Evolutionary conservation across 805 yeast species (phyloP).

Genomic region (Wickerhamomyces tratensis): DNA sequence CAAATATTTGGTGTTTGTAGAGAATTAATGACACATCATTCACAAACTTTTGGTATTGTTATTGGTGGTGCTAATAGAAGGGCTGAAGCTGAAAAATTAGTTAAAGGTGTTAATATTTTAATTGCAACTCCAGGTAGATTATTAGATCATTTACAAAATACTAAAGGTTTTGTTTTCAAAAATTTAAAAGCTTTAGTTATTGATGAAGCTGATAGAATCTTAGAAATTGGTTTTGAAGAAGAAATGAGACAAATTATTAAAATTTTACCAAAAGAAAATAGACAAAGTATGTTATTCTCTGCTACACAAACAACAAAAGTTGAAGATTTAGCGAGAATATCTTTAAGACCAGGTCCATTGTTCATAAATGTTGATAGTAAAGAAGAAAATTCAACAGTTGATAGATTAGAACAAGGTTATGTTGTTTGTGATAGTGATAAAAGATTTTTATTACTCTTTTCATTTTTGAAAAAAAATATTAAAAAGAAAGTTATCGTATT

Average conservation of each 20-base stretch:
- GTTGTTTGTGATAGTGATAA: constrained; percentile 96
- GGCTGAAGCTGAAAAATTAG: constrained; percentile 91
- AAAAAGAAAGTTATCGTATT: constrained; percentile 93
- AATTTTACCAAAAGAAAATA: constrained; percentile 83
- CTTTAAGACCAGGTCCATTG: constrained; percentile 85
- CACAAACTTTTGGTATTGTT: constrained; percentile 93
- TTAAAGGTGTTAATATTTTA: constrained; percentile 86
- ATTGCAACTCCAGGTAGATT: constrained; percentile 98
- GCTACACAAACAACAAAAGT: constrained; percentile 99
- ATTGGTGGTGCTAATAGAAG: constrained; percentile 98
- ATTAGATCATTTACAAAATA: constrained; percentile 93
- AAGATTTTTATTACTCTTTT: constrained; percentile 80
- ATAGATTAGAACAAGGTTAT: constrained; percentile 96
- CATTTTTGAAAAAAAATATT: constrained; percentile 86
- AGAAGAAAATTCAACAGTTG: constrained; percentile 82
- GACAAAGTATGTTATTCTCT: constrained; percentile 97
- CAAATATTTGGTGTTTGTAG: constrained; percentile 98
- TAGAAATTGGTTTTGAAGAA: constrained; percentile 97
- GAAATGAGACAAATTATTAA: constrained; percentile 97
- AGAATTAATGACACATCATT: constrained; percentile 73
- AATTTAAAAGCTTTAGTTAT: constrained; percentile 89
- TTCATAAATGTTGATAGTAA: constrained; percentile 90
- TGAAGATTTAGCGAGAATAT: constrained; percentile 94
- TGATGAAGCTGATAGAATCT: constrained; percentile 97
- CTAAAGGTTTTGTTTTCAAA: constrained; percentile 87